Base-by-base conservation (phyloP, 1,139 yeast genomes). In the Lodderomyces elongisporus region DNA sequence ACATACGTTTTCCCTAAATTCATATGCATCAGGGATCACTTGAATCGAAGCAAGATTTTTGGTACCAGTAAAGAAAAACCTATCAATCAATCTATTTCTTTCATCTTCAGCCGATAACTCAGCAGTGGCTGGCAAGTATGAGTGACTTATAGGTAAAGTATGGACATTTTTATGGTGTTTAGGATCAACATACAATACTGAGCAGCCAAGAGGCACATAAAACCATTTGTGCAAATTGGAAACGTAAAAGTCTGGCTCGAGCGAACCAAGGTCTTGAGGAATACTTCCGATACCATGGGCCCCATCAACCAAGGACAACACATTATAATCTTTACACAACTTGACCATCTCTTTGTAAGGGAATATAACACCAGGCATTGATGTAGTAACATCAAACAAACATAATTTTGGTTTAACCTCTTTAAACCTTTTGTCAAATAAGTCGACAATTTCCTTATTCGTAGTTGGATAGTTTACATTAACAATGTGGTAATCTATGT, bases 181-280 rank as follows among this genome's bases (percentile, higher is more conserved):
- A 3, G 66, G 63, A 41, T 71, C 69, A 6, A 76, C 83, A 46
- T 81, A 81, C 32, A 83, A 51, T 14, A 78, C 60, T 0, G 85
- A 81, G 43, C 73, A 67, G 1, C 79, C 75, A 32, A 77, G 60
- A 2, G 88, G 85, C 15, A 68, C 67, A 42, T 51, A 77, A 30
- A 66, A 60, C 89, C 89, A 82, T 49, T 83, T 83, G 62, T 83
- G 89, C 22, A 80, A 58, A 47, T 81, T 82, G 26, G 82, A 59
- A 12, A 73, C 67, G 46, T 67, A 73, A 49, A 78, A 81, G 47
- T 80, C 88, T 0, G 89, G 85, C 33, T 64, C 49, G 14, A 74
- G 55, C 2, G 51, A 47, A 1, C 49, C 46, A 33, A 80, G 49
- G 37, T 74, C 63, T 10, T 38, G 40, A 8, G 52, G 49, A 8